A percentile compares a stretch with the other conserved stretches of the same genome.
These are phyloP conservation scores for Fagopyrum tataricum DNA, from an alignment of 148 eudicot genomes.

Conservation along the genomic window DNA sequence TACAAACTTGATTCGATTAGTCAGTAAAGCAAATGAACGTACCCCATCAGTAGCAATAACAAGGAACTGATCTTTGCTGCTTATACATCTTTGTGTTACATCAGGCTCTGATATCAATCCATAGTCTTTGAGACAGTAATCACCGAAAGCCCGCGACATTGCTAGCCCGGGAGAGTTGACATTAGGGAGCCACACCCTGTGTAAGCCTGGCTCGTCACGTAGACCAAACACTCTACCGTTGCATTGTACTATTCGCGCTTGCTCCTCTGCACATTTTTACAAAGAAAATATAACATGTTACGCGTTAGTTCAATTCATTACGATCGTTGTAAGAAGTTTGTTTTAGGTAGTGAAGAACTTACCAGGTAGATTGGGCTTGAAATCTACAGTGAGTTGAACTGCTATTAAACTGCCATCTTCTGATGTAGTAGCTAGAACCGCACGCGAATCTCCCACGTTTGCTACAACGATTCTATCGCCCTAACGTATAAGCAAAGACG, in stretches of 20 bases:
- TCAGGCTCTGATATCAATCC: constrained; percentile 80
- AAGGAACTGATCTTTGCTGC: constrained; percentile 51
- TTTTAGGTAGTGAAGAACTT: constrained; percentile 1
- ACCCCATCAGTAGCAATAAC: constrained; percentile 94
- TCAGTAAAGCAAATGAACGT: constrained; percentile 15
- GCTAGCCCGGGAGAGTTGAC: constrained; percentile 76
- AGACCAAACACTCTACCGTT: constrained; percentile 80
- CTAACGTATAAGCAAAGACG: constrained; percentile 26
- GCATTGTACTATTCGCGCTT: constrained; percentile 55
- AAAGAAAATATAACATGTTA: neutral
- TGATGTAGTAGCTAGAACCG: constrained; percentile 65
- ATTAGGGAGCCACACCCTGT: constrained; percentile 81
- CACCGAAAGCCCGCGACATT: constrained; percentile 94
- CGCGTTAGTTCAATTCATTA: neutral
- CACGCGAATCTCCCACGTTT: constrained; percentile 95
- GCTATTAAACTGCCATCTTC: constrained; percentile 46
- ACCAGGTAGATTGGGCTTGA: constrained; percentile 91
- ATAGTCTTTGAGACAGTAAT: constrained; percentile 70
- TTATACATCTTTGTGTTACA: constrained; percentile 51
- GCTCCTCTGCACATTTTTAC: constrained; percentile 45
- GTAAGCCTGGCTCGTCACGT: constrained; percentile 69
- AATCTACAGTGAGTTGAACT: constrained; percentile 66
- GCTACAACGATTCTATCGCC: constrained; percentile 72
- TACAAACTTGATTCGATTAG: too few species aligned
- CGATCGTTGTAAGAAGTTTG: neutral